Evolutionary conservation across 2,329 filamentous ascomycete species (phyloP).

Genomic region (Diaporthe citriasiana): DNA sequence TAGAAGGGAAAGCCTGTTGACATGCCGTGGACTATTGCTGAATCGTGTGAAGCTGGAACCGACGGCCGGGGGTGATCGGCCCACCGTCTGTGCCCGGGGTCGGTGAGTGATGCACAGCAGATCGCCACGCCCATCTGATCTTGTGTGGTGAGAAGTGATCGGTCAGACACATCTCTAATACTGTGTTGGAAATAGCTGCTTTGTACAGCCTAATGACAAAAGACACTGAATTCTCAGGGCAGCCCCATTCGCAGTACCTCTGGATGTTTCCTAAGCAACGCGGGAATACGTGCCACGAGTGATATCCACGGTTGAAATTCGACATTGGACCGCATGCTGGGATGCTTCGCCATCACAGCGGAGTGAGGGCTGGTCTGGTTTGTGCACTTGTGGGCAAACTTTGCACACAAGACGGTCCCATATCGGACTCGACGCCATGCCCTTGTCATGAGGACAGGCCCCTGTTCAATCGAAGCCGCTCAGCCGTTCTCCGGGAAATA

Average conservation of each 20-base stretch:
- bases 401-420: neutral
- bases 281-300: neutral
- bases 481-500: slow-evolving; percentile 21
- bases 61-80: neutral
- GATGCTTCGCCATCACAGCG: slow-evolving; percentile 9
- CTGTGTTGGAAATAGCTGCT: neutral
- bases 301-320: neutral
- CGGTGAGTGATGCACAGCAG: slow-evolving; percentile 1
- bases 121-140: neutral
- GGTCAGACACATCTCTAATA: neutral
- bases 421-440: neutral
- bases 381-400: no score
- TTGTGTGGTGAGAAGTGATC: neutral
- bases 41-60: neutral
- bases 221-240: neutral
- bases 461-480: neutral
- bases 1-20: neutral
- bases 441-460: slow-evolving; percentile 3
- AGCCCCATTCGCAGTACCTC: neutral
- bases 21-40: neutral
- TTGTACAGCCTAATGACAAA: neutral
- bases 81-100: neutral
- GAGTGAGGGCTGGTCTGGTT: neutral
- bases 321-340: neutral
- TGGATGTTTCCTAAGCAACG: neutral